A percentile compares a stretch with the other conserved stretches of the same genome.
Evolutionary conservation across 192 early-diverging fungal species (phyloP).

Genomic region (Anaeromyces robustus): DNA sequence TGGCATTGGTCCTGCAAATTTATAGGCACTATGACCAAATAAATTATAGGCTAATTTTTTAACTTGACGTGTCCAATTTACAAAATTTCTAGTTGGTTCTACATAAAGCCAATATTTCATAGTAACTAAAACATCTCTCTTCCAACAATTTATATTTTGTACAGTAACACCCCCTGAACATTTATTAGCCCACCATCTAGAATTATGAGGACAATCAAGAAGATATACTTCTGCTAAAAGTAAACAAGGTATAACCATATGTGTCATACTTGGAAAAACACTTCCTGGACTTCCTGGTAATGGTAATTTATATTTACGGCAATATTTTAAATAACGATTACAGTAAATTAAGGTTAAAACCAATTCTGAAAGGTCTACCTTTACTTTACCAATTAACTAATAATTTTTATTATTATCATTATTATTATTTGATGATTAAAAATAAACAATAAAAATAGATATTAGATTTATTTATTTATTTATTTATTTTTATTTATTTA

Average conservation of each 20-base stretch:
- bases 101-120: neutral
- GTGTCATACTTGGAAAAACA: neutral
- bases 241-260: neutral
- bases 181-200: neutral
- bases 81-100: neutral
- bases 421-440: no score
- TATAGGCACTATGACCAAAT: neutral
- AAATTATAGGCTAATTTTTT: neutral
- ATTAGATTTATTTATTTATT: no score
- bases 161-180: neutral
- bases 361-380: neutral
- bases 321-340: neutral
- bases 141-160: neutral
- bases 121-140: neutral
- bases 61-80: neutral
- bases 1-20: no score
- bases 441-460: no score
- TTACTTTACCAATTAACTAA: neutral
- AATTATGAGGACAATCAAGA: neutral
- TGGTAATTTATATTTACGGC: neutral
- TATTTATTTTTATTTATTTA: no score
- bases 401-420: neutral
- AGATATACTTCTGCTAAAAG: neutral
- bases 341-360: neutral
- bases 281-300: neutral